A percentile compares a stretch with the other conserved stretches of the same genome.
phyloP scores from a whole-genome alignment of 2,329 filamentous ascomycete genomes.

The Sordariomycetes sp. region DNA sequence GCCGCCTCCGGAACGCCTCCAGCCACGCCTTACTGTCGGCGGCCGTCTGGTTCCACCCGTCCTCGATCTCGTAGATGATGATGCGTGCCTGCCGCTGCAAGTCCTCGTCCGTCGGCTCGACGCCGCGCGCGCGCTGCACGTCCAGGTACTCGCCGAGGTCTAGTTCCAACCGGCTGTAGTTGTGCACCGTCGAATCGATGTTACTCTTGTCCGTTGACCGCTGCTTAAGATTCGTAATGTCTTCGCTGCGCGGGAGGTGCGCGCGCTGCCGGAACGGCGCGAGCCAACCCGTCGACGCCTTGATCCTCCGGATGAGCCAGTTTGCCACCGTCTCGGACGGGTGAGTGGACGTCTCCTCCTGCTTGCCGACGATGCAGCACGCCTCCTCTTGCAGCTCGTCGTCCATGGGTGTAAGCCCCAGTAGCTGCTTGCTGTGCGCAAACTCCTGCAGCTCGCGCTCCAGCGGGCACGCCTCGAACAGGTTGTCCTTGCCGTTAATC shows the following conservation, averaged over 20 bases:
- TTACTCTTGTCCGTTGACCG: slow-evolving; percentile 38
- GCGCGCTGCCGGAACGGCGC: slow-evolving; percentile 40
- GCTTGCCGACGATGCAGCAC: slow-evolving; percentile 41
- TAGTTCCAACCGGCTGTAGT: slow-evolving; percentile 38
- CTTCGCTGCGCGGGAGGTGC: slow-evolving; percentile 41
- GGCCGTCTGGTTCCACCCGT: slow-evolving; percentile 51
- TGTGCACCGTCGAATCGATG: slow-evolving; percentile 48
- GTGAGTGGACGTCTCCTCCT: slow-evolving; percentile 35
- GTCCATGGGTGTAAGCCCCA: slow-evolving; percentile 47
- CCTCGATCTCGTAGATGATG: slow-evolving; percentile 49
- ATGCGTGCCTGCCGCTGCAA: slow-evolving; percentile 43
- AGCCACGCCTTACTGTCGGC: slow-evolving; percentile 44
- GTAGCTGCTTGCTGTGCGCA: slow-evolving; percentile 32
- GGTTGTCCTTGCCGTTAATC: slow-evolving; percentile 43
- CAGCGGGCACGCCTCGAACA: slow-evolving; percentile 43
- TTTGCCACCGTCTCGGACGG: slow-evolving; percentile 37
- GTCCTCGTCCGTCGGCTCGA: slow-evolving; percentile 36
- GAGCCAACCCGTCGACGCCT: slow-evolving; percentile 38
- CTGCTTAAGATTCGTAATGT: slow-evolving; percentile 31
- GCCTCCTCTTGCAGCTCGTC: slow-evolving; percentile 46
- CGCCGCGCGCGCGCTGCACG: slow-evolving; percentile 26
- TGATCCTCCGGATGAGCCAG: slow-evolving; percentile 41
- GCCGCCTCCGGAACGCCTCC: slow-evolving; percentile 34
- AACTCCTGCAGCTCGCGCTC: slow-evolving; percentile 41
- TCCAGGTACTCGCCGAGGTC: slow-evolving; percentile 41